A percentile compares a stretch with the other conserved stretches of the same genome.
These are phyloP conservation scores for Teunomyces barrocoloradensis DNA, from an alignment of 805 yeast genomes.

Conservation along the genomic window DNA sequence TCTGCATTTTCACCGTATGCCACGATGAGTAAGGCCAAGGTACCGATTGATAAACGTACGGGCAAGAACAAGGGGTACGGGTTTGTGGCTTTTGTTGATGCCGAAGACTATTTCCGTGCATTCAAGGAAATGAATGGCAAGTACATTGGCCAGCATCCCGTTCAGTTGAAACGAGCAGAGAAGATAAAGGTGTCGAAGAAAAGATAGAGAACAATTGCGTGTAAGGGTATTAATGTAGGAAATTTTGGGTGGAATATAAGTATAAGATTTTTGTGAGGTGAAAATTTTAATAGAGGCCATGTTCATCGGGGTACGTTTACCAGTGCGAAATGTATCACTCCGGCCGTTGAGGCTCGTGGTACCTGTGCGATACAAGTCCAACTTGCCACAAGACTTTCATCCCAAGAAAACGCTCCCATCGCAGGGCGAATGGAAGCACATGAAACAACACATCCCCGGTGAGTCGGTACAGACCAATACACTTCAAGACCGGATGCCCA, in stretches of 20 bases:
- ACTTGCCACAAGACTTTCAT: constrained; percentile 29
- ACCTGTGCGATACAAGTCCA: constrained; percentile 19
- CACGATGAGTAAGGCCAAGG: constrained; percentile 56
- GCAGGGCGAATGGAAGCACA: constrained; percentile 39
- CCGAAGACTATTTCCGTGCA: constrained; percentile 68
- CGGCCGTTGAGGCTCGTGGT: neutral
- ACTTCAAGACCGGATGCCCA: constrained; percentile 58
- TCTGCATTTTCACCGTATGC: constrained; percentile 53
- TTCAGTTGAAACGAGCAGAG: constrained; percentile 64
- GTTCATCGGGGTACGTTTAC: neutral
- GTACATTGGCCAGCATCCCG: constrained; percentile 72
- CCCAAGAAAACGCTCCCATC: constrained; percentile 32
- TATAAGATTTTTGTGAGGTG: neutral
- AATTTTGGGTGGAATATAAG: too few relatives aligned
- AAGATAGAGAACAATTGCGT: constrained; percentile 1
- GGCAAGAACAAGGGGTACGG: constrained; percentile 66
- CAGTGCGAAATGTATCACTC: neutral
- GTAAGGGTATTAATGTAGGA: too few relatives aligned
- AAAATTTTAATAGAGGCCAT: neutral
- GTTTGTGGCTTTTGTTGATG: constrained; percentile 62
- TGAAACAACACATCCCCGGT: constrained; percentile 57
- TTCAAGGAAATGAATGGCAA: constrained; percentile 76
- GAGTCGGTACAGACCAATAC: constrained; percentile 44
- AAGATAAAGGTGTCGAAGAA: constrained; percentile 24
- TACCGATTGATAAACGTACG: constrained; percentile 50